Evolutionary conservation across 2,329 filamentous ascomycete species (phyloP).

Genomic region (Coniochaeta sp.): DNA sequence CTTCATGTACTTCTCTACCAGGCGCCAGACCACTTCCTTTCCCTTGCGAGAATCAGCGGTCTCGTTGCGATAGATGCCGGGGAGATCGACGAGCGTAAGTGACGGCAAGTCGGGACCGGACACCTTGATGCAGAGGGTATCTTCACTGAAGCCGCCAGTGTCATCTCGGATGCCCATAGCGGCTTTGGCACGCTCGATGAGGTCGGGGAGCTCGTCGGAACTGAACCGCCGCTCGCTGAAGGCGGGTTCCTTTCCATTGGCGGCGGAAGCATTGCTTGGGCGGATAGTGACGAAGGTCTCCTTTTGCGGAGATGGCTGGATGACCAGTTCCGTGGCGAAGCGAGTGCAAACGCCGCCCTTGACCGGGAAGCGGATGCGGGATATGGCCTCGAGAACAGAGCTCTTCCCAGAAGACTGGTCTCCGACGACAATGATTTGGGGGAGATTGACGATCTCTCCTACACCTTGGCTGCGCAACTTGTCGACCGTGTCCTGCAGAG

Average conservation of each 20-base stretch:
- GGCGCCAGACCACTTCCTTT: slow-evolving; percentile 22
- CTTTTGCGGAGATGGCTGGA: slow-evolving; percentile 28
- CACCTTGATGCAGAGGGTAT: slow-evolving; percentile 39
- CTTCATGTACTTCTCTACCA: slow-evolving; percentile 47
- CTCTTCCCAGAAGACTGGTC: slow-evolving; percentile 56
- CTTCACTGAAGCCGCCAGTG: slow-evolving; percentile 29
- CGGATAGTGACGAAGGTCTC: slow-evolving; percentile 5
- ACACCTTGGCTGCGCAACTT: slow-evolving; percentile 41
- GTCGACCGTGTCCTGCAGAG: slow-evolving; percentile 45
- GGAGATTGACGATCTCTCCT: slow-evolving; percentile 37
- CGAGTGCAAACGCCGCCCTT: slow-evolving; percentile 50
- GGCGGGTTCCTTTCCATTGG: slow-evolving; percentile 3
- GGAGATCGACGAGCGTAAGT: slow-evolving; percentile 48
- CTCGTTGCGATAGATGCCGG: slow-evolving; percentile 31
- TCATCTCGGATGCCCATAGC: slow-evolving; percentile 35
- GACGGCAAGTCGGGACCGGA: slow-evolving; percentile 33
- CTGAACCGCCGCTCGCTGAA: slow-evolving; percentile 26
- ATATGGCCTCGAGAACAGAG: slow-evolving; percentile 59
- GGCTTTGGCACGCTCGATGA: slow-evolving; percentile 45
- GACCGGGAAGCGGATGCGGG: slow-evolving; percentile 50
- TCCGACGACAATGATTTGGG: slow-evolving; percentile 52
- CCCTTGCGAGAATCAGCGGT: slow-evolving; percentile 21
- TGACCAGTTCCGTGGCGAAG: slow-evolving; percentile 53
- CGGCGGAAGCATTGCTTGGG: neutral
- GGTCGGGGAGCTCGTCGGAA: slow-evolving; percentile 30